A percentile compares a stretch with the other conserved stretches of the same genome.
phyloP scores from a whole-genome alignment of 352 stramenopile genomes.

The Pythium pectinolyticum region DNA sequence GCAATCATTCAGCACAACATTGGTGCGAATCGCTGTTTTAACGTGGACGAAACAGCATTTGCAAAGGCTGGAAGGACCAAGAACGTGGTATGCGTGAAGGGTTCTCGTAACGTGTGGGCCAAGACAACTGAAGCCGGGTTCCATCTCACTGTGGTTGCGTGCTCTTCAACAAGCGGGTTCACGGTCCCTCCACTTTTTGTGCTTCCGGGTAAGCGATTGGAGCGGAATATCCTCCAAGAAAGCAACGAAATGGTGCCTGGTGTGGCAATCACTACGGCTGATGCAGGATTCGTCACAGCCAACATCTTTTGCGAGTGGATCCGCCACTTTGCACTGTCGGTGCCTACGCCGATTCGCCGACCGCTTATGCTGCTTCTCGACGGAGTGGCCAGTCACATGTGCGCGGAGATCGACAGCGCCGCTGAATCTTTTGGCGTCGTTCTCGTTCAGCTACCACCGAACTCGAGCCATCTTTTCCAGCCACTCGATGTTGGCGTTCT shows the following conservation, averaged over 20 bases:
- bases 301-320: constrained; percentile 12
- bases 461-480: constrained; percentile 20
- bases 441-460: constrained; percentile 11
- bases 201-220: constrained; percentile 20
- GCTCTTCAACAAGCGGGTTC: too few relatives aligned
- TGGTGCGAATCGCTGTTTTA: too few relatives aligned
- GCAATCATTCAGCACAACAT: too few relatives aligned
- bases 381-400: constrained; percentile 10
- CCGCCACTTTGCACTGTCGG: neutral
- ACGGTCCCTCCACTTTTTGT: too few relatives aligned
- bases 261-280: constrained; percentile 1
- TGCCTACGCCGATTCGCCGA: neutral
- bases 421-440: constrained; percentile 2
- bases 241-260: neutral
- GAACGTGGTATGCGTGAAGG: too few relatives aligned
- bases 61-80: too few relatives aligned
- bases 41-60: too few relatives aligned
- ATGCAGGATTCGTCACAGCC: constrained; percentile 10
- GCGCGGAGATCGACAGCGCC: neutral
- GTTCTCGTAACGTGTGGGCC: too few relatives aligned
- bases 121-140: too few relatives aligned
- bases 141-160: too few relatives aligned
- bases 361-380: constrained; percentile 16
- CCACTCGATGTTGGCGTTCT: constrained; percentile 19
- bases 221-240: constrained; percentile 1